Percentiles rank a stretch among this genome's conserved stretches.
These are phyloP conservation scores for Fusarium sp. DNA, from an alignment of 2,329 filamentous ascomycete species.

Conservation along the genomic window DNA sequence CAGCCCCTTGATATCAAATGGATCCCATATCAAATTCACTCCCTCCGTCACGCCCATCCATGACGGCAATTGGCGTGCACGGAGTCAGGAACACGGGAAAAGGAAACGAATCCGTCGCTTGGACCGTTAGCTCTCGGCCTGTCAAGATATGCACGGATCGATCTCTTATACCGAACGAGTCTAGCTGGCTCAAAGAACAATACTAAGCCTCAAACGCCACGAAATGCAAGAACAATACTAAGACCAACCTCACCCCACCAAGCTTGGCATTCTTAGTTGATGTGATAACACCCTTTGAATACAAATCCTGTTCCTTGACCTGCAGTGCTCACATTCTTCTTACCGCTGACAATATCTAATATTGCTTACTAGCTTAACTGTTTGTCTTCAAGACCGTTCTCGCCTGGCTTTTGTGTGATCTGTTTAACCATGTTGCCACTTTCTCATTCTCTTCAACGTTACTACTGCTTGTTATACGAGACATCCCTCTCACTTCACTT, in stretches of 20 bases:
- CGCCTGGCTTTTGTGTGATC: conserved; percentile 22
- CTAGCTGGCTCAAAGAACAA: conserved; percentile 46
- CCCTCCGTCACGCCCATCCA: not conserved
- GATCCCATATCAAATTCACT: not conserved
- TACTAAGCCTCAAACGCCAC: conserved; percentile 49
- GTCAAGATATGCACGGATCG: conserved; percentile 37
- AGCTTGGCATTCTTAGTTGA: conserved; percentile 27
- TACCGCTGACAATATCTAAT: conserved; percentile 36
- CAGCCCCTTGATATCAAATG: conserved; percentile 6
- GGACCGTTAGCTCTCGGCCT: conserved; percentile 27
- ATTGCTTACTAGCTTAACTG: conserved; percentile 16
- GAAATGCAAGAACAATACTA: conserved; percentile 51
- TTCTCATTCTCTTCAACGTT: conserved; percentile 8
- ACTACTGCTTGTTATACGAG: conserved; percentile 17
- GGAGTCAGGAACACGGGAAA: conserved; percentile 24
- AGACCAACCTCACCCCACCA: conserved; percentile 34
- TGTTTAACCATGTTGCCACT: conserved; percentile 36
- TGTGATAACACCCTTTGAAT: conserved; percentile 37
- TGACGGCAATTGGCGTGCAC: conserved; percentile 28
- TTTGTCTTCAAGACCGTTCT: conserved; percentile 23
- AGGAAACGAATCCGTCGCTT: conserved; percentile 23
- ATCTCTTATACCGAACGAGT: conserved; percentile 17
- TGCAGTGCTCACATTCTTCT: conserved; percentile 29
- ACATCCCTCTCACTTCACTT: conserved; percentile 1
- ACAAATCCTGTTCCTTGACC: conserved; percentile 4